Evolutionary conservation across 2,329 filamentous ascomycete genomes (phyloP), one percentile per base, ranked within the genome.

Genomic region (Daldinia sp.): DNA sequence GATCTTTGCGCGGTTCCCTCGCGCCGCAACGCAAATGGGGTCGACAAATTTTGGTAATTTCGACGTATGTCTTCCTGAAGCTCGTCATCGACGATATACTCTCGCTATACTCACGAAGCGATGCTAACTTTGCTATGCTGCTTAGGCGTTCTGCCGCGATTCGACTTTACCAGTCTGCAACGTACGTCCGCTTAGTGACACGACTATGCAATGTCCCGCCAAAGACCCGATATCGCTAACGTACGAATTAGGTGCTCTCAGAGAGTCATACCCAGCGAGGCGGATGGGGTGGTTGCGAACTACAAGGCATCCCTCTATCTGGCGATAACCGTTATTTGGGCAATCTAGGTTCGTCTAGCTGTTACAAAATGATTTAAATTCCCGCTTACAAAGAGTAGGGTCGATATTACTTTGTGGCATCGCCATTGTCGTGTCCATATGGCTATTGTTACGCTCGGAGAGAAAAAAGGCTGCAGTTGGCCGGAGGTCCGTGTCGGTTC

Each of bases 401-500:
- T 97, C 94, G 6, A 97, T 99, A 78, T 73, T 99, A 51, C 80
- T 98, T 44, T 92, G 89, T 69, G 93, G 86, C 69, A 79, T 97
- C 71, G 93, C 94, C 44, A 94, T 99, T 74, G 76, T 88, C 23
- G 82, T 87, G 7, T 85, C 91, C 4, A 77, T 83, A 10, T 90
- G 91, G 74, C 84, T 99, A 65, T 76, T 98, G 79, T 88, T 91
- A 82, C 87, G 89, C 73, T 97, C 96, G 20, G 92, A 98, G 76
- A 89, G 88, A 79, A 98, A 99, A 83, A 90, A 92, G 80, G 96
- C 96, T 63, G 96, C 96, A 63, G 96, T 99, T 54, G 96, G 96
- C 67, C 87, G 96, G 83, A 92, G 94, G 94, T 97, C 82, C 69
- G 86, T 75, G 20, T 63, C 13, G 42, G 50, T 33, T 60, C 30